A percentile compares a stretch with the other conserved stretches of the same genome.
Conservation (phyloP, 2,329 filamentous ascomycete species). For the Sclerotinia sclerotiorum region DNA sequence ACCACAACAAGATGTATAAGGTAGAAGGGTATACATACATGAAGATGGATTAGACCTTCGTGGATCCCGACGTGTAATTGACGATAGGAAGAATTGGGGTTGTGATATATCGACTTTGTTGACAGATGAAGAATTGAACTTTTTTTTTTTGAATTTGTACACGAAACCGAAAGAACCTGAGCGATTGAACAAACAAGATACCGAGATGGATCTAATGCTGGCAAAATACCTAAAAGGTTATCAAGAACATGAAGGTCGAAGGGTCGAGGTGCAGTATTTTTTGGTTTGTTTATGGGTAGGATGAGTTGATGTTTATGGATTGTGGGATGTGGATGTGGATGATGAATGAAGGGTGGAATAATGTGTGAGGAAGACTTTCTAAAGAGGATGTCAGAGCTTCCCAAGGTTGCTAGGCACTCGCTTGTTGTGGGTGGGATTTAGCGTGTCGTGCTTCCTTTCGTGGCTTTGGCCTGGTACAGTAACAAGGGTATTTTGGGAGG, state of each 20-base stretch:
- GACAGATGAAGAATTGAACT: slow-evolving; percentile 22
- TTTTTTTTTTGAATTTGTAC: slow-evolving; percentile 13
- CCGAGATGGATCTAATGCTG: slow-evolving; percentile 13
- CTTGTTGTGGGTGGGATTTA: slow-evolving; percentile 13
- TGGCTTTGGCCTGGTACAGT: slow-evolving; percentile 1
- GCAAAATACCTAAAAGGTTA: slow-evolving; percentile 6
- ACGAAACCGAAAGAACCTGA: slow-evolving; percentile 15
- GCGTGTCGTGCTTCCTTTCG: slow-evolving; percentile 16
- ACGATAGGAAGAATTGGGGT: slow-evolving; percentile 22
- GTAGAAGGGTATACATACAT: slow-evolving; percentile 32
- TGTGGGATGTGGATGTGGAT: slow-evolving; percentile 9
- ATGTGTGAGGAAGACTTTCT: slow-evolving; percentile 11
- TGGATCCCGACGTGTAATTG: slow-evolving; percentile 27
- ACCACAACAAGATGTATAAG: background rate
- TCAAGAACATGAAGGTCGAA: slow-evolving; percentile 4
- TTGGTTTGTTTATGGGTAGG: background rate
- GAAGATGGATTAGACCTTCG: slow-evolving; percentile 18
- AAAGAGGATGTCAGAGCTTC: slow-evolving; percentile 20
- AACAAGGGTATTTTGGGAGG: background rate
- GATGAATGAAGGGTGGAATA: slow-evolving; percentile 6
- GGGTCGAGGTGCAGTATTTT: background rate
- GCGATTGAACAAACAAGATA: slow-evolving; percentile 19
- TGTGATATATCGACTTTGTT: slow-evolving; percentile 33
- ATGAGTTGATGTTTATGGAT: slow-evolving; percentile 3
- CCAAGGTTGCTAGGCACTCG: slow-evolving; percentile 20